Conservation (phyloP, 306 rosid genomes). For the Clitoria ternatea region DNA sequence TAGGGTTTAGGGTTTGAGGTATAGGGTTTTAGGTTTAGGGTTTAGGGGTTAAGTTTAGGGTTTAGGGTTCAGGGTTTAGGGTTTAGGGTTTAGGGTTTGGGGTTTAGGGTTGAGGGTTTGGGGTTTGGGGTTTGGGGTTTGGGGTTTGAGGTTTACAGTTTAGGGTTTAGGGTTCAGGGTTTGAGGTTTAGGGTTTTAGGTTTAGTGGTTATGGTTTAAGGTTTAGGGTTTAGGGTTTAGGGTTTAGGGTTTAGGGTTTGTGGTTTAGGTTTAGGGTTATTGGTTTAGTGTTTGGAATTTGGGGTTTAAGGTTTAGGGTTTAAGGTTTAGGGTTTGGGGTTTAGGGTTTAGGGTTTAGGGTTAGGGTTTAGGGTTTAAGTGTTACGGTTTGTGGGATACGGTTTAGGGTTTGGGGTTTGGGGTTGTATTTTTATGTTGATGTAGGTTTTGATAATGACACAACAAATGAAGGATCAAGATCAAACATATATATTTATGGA, state of each 20-base stretch:
- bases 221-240: constrained; percentile 16
- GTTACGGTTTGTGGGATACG: no score
- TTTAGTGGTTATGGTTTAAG: constrained; percentile 12
- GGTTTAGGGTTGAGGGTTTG: constrained; percentile 12
- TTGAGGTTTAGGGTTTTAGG: constrained; percentile 16
- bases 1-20: constrained; percentile 19
- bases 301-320: background rate
- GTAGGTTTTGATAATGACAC: no score
- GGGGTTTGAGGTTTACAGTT: constrained; percentile 4
- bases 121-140: background rate
- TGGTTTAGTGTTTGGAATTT: no score
- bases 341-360: constrained; percentile 5
- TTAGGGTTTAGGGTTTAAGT: background rate
- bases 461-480: no score
- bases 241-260: no score
- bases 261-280: no score
- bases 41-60: constrained; percentile 7
- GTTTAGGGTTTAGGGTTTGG: constrained; percentile 15
- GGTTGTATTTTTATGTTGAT: no score
- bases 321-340: constrained; percentile 11
- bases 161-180: background rate
- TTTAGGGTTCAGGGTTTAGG: constrained; percentile 18
- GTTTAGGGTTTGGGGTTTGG: background rate
- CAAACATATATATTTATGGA: no score
- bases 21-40: constrained; percentile 17